Evolutionary conservation across 768 basidiomycete genomes (phyloP).

Genomic region (Dendrothele bispora): DNA sequence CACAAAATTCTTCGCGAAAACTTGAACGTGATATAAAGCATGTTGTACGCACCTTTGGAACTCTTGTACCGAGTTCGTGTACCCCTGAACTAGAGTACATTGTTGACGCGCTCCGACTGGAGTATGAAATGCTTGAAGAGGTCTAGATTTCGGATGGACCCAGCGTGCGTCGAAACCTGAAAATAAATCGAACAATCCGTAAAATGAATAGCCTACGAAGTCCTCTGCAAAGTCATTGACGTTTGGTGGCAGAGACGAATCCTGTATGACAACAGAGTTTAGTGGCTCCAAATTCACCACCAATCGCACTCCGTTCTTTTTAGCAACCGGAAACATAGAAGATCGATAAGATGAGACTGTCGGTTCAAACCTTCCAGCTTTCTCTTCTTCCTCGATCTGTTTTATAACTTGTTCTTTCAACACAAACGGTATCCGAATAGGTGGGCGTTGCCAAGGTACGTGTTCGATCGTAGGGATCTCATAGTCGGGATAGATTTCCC

Average conservation of each 20-base stretch:
- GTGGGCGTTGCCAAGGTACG: constrained; percentile 17
- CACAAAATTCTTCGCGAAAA: too few species aligned
- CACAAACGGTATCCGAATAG: constrained; percentile 26
- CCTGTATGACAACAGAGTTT: constrained; percentile 29
- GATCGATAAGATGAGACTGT: constrained; percentile 20
- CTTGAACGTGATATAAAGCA: too few species aligned
- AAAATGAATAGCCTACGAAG: too few species aligned
- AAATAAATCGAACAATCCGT: too few species aligned
- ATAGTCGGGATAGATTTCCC: too few species aligned
- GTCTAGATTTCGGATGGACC: too few species aligned
- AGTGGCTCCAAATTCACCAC: constrained; percentile 31
- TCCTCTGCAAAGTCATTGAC: too few species aligned
- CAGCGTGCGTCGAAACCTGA: too few species aligned
- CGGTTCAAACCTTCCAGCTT: constrained; percentile 20
- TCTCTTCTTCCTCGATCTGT: constrained; percentile 16
- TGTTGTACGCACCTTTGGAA: too few species aligned
- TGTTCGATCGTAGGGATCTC: too few species aligned
- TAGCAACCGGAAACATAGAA: constrained; percentile 21
- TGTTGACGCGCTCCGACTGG: constrained; percentile 21
- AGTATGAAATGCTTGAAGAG: constrained; percentile 32
- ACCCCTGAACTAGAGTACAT: constrained; percentile 29
- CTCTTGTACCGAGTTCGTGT: too few species aligned
- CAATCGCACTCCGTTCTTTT: constrained; percentile 25
- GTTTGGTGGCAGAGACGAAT: constrained; percentile 22
- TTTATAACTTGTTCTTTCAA: constrained; percentile 16